Evolutionary conservation across 768 basidiomycete species (phyloP).

Genomic region (Guyanaporus albipodus): DNA sequence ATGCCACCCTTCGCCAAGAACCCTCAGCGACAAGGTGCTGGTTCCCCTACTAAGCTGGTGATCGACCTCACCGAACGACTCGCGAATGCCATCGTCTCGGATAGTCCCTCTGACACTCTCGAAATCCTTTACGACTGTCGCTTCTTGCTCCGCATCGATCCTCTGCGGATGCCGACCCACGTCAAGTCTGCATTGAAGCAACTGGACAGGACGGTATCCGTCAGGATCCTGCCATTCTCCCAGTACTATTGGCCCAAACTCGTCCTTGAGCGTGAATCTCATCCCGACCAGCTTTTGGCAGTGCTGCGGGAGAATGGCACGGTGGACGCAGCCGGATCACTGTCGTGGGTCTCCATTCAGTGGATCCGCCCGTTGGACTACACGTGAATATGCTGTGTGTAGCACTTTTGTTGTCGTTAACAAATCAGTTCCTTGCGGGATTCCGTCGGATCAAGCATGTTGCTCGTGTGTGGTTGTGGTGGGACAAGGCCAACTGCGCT

Average conservation of each 20-base stretch:
- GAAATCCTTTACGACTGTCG: constrained; percentile 62
- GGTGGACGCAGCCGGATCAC: constrained; percentile 6
- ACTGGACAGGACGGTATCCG: constrained; percentile 21
- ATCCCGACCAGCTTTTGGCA: constrained; percentile 24
- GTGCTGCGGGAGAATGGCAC: constrained; percentile 9
- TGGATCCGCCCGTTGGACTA: constrained; percentile 42
- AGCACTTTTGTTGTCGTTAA: not conserved
- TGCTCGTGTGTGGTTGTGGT: not conserved
- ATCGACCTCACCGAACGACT: constrained; percentile 42
- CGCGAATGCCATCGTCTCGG: constrained; percentile 12
- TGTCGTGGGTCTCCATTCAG: constrained; percentile 41
- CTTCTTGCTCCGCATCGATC: constrained; percentile 50
- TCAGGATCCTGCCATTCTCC: constrained; percentile 36
- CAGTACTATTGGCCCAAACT: constrained; percentile 50
- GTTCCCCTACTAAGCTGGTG: constrained; percentile 27
- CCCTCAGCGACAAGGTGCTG: constrained; percentile 24
- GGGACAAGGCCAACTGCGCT: no score
- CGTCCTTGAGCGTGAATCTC: constrained; percentile 23
- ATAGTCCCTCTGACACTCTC: constrained; percentile 9
- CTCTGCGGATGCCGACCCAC: constrained; percentile 39
- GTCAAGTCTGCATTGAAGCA: constrained; percentile 31
- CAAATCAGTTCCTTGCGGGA: no score
- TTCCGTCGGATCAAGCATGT: no score
- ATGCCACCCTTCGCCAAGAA: constrained; percentile 42
- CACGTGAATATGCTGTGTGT: not conserved